A percentile compares a stretch with the other conserved stretches of the same genome.
Evolutionary conservation across 306 rosid species (phyloP).

Genomic region (Prunus davidiana): DNA sequence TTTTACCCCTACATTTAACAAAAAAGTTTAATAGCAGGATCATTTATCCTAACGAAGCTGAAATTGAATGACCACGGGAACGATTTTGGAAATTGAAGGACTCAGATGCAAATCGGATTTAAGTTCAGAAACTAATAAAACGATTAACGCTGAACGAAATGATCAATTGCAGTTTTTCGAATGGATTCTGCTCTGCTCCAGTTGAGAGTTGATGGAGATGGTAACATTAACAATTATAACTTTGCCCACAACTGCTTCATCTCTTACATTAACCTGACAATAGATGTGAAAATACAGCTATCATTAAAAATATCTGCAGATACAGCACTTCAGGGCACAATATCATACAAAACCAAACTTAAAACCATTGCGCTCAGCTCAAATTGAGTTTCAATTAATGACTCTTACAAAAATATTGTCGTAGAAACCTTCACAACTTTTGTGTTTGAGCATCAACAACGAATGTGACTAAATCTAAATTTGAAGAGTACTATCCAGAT

Average conservation of each 20-base stretch:
- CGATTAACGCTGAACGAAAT: no score
- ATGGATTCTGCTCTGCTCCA: neutral
- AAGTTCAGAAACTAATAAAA: no score
- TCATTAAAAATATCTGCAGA: neutral
- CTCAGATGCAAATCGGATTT: no score
- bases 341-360: neutral
- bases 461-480: neutral
- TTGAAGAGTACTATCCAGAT: neutral
- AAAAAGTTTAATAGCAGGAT: no score
- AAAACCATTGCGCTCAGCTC: neutral
- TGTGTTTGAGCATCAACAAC: neutral
- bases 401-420: neutral
- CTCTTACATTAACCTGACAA: neutral
- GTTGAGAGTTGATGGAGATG: neutral
- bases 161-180: no score
- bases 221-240: neutral
- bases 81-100: no score
- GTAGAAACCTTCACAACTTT: neutral
- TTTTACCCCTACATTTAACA: no score
- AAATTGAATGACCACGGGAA: no score
- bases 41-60: no score
- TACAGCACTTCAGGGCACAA: neutral
- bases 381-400: neutral
- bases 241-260: neutral
- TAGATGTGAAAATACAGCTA: neutral